Conservation (phyloP, 805 yeast species). For the Wickerhamiella bombiphila region DNA sequence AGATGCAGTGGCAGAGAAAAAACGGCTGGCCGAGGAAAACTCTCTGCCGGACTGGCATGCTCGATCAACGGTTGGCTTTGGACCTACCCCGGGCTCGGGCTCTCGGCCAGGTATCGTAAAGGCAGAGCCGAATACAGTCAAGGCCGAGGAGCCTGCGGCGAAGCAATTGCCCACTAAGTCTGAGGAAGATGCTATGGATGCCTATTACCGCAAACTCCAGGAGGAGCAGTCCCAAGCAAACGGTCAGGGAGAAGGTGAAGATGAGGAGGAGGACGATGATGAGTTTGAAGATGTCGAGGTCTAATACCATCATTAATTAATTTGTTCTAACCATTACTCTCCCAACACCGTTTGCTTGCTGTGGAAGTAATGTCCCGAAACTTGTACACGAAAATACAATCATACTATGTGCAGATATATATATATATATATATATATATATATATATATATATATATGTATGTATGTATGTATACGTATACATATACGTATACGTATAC, state of each 20-base stretch:
- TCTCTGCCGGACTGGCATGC: constrained; percentile 96
- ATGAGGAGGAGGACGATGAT: constrained; percentile 19
- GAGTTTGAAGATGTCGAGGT: constrained; percentile 18
- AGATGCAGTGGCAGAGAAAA: constrained; percentile 52
- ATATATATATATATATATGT: too few relatives aligned
- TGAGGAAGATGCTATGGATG: constrained; percentile 18
- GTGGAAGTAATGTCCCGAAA: too few relatives aligned
- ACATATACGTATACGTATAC: too few relatives aligned
- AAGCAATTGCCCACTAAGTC: not conserved
- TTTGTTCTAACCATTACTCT: too few relatives aligned
- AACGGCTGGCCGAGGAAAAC: constrained; percentile 67
- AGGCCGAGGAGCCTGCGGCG: constrained; percentile 6
- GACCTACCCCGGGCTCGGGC: constrained; percentile 30
- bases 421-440: not conserved
- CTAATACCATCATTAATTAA: constrained; percentile 1
- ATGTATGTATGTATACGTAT: too few relatives aligned
- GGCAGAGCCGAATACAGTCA: not conserved
- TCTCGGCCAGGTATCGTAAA: not conserved
- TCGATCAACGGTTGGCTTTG: constrained; percentile 76
- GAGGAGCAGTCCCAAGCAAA: constrained; percentile 12
- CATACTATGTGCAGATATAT: too few relatives aligned
- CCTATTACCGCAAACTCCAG: constrained; percentile 17
- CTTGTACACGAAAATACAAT: not conserved
- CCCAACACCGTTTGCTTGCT: too few relatives aligned
- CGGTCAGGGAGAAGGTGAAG: constrained; percentile 8